Evolutionary conservation across 108 stramenopile species (phyloP), one percentile per base, ranked within the genome.

Genomic region (Cylindrotheca fusiformis): DNA sequence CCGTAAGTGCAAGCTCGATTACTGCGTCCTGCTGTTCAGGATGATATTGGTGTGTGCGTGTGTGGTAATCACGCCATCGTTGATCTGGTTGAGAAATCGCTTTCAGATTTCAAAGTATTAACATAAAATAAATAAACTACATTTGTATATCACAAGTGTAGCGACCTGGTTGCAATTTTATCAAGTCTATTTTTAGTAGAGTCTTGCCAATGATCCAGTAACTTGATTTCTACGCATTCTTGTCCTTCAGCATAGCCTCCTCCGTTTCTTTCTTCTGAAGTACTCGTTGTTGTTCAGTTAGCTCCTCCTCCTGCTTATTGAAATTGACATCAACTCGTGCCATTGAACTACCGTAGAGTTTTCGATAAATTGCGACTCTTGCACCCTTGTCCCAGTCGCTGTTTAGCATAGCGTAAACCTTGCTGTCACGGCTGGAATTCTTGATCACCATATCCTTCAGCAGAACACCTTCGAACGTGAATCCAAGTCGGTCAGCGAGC

Each of bases 311-410:
- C 62, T 80, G 86, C 36, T 76, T 67, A 52, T 83, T 79, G 62
- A 80, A 88, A 19, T 60, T 65, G 25, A 32, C 59, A 71, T 90
- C 92, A 18, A 63, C 74, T 36, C 78, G 80, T 10, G 60, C 49
- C 48, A 75, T 69, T 18, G 74, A 57, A 19, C 51, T 79, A 31
- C 92, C 92, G 60, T 94, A 82, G 33, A 90, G 62, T 52, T 88
- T 88, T 60, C 74, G 74, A 22, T 73, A 77, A 46, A 93, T 48
- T 4, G 79, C 77, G 5, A 63, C 64, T 30, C 87, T 57, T 3
- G 86, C 86, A 27, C 91, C 91, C 64, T 84, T 84, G 32, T 88
- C 81, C 91, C 91, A 93, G 74, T 93, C 91, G 51, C 79, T 86
- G 51, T 93, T 93, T 51, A 93, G 74, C 83, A 93, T 85, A 2